These are phyloP conservation scores for Leishmania tarentolae DNA, from an alignment of 208 protist species.

Conservation along the genomic window DNA sequence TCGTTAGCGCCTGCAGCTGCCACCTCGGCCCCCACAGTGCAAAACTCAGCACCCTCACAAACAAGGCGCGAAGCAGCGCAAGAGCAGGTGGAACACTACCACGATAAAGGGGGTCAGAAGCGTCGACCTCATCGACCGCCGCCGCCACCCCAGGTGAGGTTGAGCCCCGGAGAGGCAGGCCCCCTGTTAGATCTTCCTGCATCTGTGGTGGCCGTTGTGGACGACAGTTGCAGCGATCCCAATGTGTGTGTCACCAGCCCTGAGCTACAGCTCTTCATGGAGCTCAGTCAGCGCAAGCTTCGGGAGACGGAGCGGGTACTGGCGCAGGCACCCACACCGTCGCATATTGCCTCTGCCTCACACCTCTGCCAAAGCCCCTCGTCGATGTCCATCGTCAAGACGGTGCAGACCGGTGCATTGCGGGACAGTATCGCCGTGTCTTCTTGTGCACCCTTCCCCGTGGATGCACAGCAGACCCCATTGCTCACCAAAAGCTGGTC, in stretches of 20 bases:
- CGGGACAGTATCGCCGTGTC: not conserved
- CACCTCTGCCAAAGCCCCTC: not conserved
- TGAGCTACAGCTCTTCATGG: conserved; percentile 68
- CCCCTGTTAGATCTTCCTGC: not conserved
- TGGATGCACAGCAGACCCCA: not conserved
- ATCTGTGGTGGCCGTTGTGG: not conserved
- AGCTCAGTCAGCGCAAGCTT: conserved; percentile 64
- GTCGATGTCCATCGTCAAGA: not conserved
- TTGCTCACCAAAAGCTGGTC: not conserved
- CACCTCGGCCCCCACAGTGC: not conserved
- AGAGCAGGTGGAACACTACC: not conserved
- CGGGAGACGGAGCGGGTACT: conserved; percentile 66
- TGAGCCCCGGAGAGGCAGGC: not conserved
- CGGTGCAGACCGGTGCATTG: not conserved
- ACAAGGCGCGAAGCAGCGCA: not conserved
- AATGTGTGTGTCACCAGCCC: conserved; percentile 50
- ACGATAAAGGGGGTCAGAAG: not conserved
- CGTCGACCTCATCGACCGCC: conserved; percentile 8
- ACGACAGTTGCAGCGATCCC: conserved; percentile 6
- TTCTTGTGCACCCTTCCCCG: not conserved
- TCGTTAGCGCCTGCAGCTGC: not conserved
- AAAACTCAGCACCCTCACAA: not conserved
- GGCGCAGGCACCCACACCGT: conserved; percentile 3
- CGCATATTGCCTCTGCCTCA: not conserved
- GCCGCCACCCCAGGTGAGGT: not conserved